phyloP scores from a whole-genome alignment of 1,284 basidiomycete species.

The Peniophora sp. region DNA sequence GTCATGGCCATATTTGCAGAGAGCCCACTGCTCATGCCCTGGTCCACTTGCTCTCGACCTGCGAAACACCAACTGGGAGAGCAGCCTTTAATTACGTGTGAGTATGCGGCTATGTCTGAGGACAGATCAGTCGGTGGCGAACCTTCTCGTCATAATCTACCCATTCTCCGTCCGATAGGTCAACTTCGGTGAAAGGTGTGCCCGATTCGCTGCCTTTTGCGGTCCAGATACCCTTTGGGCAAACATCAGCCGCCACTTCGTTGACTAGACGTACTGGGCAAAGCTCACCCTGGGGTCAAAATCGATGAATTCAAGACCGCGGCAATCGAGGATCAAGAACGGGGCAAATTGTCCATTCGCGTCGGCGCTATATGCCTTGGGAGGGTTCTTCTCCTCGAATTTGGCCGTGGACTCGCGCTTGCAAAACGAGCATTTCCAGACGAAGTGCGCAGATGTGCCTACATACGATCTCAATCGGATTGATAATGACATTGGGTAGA shows the following conservation, averaged over 20 bases:
- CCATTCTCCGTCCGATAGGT: slow-evolving; percentile 64
- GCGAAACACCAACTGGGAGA: slow-evolving; percentile 57
- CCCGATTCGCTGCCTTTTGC: slow-evolving; percentile 52
- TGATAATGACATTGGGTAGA: not conserved
- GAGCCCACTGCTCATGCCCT: slow-evolving; percentile 34
- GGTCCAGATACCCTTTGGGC: slow-evolving; percentile 57
- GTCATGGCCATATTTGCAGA: no score
- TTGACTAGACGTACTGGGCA: not conserved
- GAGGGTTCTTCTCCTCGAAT: slow-evolving; percentile 47
- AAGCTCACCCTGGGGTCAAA: slow-evolving; percentile 56
- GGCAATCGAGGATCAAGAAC: slow-evolving; percentile 63
- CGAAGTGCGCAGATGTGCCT: slow-evolving; percentile 56
- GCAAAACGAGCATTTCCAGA: slow-evolving; percentile 71
- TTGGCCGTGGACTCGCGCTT: slow-evolving; percentile 75
- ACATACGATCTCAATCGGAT: not conserved
- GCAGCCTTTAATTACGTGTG: slow-evolving; percentile 34
- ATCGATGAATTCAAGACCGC: slow-evolving; percentile 67
- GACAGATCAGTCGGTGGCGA: slow-evolving; percentile 4
- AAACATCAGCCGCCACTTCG: slow-evolving; percentile 8
- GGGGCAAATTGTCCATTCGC: slow-evolving; percentile 50
- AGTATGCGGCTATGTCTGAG: not conserved
- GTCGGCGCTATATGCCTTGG: slow-evolving; percentile 51
- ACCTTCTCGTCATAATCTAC: slow-evolving; percentile 80
- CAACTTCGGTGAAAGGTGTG: slow-evolving; percentile 53
- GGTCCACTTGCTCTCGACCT: slow-evolving; percentile 54